These are phyloP conservation scores for Spencermartinsiella europaea DNA, from an alignment of 805 yeast species.

Conservation along the genomic window DNA sequence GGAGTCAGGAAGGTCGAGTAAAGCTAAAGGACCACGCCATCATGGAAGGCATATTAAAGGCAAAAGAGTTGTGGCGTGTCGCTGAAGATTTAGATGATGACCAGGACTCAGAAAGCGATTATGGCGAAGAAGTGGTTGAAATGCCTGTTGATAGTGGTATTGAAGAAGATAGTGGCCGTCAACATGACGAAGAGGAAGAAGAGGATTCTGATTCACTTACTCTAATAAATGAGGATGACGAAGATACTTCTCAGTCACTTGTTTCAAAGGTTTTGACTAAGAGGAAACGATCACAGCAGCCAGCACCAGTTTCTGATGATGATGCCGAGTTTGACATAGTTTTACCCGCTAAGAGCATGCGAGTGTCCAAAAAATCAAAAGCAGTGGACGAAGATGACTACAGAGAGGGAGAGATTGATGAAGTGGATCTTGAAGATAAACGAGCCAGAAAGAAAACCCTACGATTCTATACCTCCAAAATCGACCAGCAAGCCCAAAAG, in stretches of 20 bases:
- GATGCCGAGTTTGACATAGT: conserved; percentile 17
- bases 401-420: conserved; percentile 65
- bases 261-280: neutral
- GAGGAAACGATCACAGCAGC: neutral
- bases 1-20: conserved; percentile 47
- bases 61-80: conserved; percentile 87
- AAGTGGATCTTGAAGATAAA: conserved; percentile 83
- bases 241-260: neutral
- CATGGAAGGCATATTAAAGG: conserved; percentile 77
- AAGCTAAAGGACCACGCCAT: conserved; percentile 82
- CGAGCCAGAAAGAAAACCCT: conserved; percentile 70
- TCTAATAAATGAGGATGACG: neutral
- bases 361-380: conserved; percentile 34
- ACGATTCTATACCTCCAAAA: conserved; percentile 94
- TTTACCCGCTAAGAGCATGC: conserved; percentile 8
- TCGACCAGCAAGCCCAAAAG: conserved; percentile 70
- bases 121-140: conserved; percentile 28
- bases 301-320: neutral
- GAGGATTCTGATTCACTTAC: conserved; percentile 12
- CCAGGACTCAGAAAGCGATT: conserved; percentile 26
- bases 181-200: conserved; percentile 14
- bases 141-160: conserved; percentile 9
- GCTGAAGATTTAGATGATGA: conserved; percentile 50
- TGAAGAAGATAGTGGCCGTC: conserved; percentile 7
- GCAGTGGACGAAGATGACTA: conserved; percentile 40